Evolutionary conservation across 129 eudicot genomes (phyloP), one percentile per base, ranked within the genome.

Genomic region (Flaveria bidentis): DNA sequence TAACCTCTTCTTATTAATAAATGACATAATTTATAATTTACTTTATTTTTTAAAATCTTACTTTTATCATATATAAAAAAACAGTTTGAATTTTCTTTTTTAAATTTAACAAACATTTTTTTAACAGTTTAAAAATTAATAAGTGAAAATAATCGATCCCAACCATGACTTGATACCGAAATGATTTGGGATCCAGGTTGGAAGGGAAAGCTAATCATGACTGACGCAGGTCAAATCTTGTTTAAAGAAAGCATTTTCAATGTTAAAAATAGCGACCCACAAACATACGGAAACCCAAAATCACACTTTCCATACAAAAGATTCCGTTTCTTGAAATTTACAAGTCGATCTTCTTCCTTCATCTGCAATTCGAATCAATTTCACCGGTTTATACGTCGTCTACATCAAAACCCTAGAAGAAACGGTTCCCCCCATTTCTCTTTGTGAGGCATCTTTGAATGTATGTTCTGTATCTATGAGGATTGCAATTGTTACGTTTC

Each of bases 381-480:
- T 67, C 67, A 16, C 23, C 47, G 8, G 5, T 44, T 61, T 11
- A 30, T 30, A 61, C 42, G 70, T 42, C 73, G 42, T 39, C 73
- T 36, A 14, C 22, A 20, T 67, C 67, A 66, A 53, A 76, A 67
- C 81, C 81, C 81, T 76, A 76, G 67, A 76, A 76, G 2, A 33
- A 28, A 39, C 65, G 66, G 28, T 30, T 50, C 66, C 17, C 14
- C 73, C 73, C 45, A 55, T 73, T 73, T 73, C 72, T 75, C 62
- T 49, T 26, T 75, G 10, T 63, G 65, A 23, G 66, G 41, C 5
- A 36, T 36, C 41, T 36, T 36, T 36, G 7, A 36, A 75, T 64
- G 64, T 64, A 64, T 64, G 51, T 75, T 74, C 36, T 20, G 16
- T 64, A 6, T 14, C 5, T 73, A 39, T 49, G 15, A 51, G 46